These are phyloP conservation scores for Lachnellula subtilissima DNA, from an alignment of 2,329 filamentous ascomycete species.

Conservation along the genomic window DNA sequence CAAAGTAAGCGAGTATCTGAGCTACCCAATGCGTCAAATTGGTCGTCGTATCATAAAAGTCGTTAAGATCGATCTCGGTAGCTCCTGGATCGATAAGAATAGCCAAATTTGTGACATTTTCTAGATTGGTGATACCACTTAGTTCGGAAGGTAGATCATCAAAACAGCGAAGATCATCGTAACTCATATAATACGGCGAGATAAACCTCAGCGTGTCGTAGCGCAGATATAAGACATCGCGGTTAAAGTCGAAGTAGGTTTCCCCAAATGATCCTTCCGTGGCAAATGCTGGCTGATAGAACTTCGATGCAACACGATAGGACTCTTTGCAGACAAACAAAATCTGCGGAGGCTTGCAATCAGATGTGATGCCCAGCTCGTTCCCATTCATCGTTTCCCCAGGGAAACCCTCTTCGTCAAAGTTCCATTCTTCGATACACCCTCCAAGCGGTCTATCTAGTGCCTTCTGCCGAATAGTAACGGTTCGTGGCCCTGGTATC, in stretches of 20 bases:
- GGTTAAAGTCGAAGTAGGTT: not conserved
- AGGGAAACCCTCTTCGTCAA: not conserved
- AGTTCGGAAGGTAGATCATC: not conserved
- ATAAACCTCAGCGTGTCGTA: not conserved
- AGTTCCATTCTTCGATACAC: not conserved
- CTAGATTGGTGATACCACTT: not conserved
- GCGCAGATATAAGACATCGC: not conserved
- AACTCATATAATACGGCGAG: not conserved
- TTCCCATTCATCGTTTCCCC: not conserved
- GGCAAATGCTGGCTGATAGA: not conserved
- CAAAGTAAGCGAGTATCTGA: not conserved
- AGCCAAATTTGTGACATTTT: not conserved
- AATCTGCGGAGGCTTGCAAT: not conserved
- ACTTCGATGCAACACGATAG: not conserved
- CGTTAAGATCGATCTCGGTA: accelerated
- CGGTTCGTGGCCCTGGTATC: not conserved
- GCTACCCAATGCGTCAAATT: not conserved
- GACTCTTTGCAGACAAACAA: not conserved
- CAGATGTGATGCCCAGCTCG: not conserved
- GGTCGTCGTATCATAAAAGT: accelerated
- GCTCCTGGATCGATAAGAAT: not conserved
- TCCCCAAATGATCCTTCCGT: not conserved
- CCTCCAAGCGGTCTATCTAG: not conserved
- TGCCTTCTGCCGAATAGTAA: not conserved
- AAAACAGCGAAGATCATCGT: too few species aligned